Percentiles rank a stretch among this genome's conserved stretches.
These are phyloP conservation scores for Trametes sp. DNA, from an alignment of 1,284 basidiomycete species.

Conservation along the genomic window DNA sequence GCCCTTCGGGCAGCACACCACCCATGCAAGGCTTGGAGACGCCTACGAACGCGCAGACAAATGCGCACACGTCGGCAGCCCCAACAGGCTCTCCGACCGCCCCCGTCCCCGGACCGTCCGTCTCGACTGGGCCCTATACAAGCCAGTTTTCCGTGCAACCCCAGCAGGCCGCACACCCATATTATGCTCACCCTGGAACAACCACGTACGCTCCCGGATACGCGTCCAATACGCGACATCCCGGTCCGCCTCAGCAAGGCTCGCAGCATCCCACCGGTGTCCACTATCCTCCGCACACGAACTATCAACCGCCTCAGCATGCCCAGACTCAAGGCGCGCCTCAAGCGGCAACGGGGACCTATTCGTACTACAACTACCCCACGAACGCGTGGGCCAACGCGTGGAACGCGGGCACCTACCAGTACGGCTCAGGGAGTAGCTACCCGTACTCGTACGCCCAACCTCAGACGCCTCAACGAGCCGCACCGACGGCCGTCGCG, in stretches of 20 bases:
- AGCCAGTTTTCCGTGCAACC: conserved; percentile 28
- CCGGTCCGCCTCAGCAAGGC: neutral
- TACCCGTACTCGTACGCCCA: conserved; percentile 28
- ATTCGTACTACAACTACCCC: conserved; percentile 40
- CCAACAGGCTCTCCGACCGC: neutral
- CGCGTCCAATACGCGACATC: neutral
- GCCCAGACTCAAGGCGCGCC: conserved; percentile 3
- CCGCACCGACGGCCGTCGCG: neutral
- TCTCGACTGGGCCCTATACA: conserved; percentile 22
- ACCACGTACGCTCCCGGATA: conserved; percentile 1
- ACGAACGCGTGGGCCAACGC: conserved; percentile 37
- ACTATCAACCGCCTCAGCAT: conserved; percentile 22
- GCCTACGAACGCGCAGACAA: neutral
- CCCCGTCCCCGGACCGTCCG: conserved; percentile 13
- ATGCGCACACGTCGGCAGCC: neutral
- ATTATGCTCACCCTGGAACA: conserved; percentile 1
- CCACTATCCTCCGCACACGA: conserved; percentile 11
- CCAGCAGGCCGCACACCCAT: conserved; percentile 16
- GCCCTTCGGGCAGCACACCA: conserved; percentile 31
- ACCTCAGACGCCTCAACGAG: conserved; percentile 1
- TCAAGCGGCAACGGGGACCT: conserved; percentile 17
- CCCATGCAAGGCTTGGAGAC: neutral
- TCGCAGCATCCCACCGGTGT: conserved; percentile 1
- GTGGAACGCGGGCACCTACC: conserved; percentile 34
- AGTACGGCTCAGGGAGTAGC: conserved; percentile 21